These are phyloP conservation scores for Trichomonas vaginalis DNA, from an alignment of 208 protist species.

Conservation along the genomic window DNA sequence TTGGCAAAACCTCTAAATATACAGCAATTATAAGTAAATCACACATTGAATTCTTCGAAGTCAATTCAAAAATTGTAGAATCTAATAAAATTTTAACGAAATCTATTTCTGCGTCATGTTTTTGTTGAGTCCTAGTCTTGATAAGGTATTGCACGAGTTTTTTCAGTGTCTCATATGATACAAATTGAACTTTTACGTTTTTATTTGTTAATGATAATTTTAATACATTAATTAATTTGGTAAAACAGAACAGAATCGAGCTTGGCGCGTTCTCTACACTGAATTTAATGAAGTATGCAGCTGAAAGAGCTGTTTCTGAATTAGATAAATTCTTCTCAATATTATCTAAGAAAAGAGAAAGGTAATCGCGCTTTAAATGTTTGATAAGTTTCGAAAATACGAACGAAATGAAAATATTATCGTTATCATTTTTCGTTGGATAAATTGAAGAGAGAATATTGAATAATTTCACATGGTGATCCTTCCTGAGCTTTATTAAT, in stretches of 20 bases:
- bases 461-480: not conserved
- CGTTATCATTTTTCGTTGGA: not conserved
- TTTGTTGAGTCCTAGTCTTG: not conserved
- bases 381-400: not conserved
- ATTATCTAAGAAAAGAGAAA: not conserved
- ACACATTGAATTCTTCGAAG: not conserved
- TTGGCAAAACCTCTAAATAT: not conserved
- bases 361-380: not conserved
- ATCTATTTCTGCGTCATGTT: not conserved
- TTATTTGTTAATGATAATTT: not conserved
- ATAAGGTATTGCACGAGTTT: not conserved
- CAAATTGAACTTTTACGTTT: not conserved
- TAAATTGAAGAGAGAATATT: not conserved
- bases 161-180: not conserved
- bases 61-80: not conserved
- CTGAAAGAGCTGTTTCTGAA: not conserved
- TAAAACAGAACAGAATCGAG: not conserved
- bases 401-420: not conserved
- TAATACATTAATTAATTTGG: not conserved
- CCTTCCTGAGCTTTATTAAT: not conserved
- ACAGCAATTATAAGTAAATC: not conserved
- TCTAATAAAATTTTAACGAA: not conserved
- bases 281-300: not conserved
- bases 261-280: not conserved
- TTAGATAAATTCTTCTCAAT: not conserved